Percentiles rank a stretch among this genome's conserved stretches.
Conservation (phyloP, 148 eudicot genomes). For the Camellia lanceoleosa region DNA sequence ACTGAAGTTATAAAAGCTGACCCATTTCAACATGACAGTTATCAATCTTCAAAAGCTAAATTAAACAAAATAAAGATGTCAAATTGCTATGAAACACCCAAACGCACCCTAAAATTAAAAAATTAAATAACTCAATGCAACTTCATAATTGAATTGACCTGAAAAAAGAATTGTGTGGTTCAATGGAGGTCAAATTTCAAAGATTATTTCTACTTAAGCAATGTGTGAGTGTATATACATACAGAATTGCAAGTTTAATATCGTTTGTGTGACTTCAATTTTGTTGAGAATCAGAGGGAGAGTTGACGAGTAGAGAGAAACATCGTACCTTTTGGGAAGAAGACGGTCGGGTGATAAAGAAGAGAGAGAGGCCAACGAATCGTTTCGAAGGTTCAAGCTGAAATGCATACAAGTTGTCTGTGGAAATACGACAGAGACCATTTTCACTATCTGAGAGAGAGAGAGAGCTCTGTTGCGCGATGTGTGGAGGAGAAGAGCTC, state of each 20-base stretch:
- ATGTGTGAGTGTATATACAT: not conserved
- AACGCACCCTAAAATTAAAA: not conserved
- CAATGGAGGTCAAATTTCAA: not conserved
- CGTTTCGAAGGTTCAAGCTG: conserved; percentile 8
- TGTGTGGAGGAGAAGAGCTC: not conserved
- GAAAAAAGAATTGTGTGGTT: not conserved
- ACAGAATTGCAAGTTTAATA: not conserved
- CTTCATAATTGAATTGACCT: not conserved
- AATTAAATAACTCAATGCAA: not conserved
- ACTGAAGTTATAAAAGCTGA: not conserved
- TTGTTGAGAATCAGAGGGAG: not conserved
- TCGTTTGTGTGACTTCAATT: not conserved
- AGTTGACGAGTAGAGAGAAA: not conserved
- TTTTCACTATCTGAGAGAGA: not conserved
- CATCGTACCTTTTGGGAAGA: conserved; percentile 27
- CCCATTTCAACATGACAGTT: too few species aligned
- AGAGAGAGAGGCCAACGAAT: conserved; percentile 26
- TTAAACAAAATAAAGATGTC: not conserved
- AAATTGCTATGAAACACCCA: not conserved
- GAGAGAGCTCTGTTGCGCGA: not conserved
- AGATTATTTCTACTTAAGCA: not conserved
- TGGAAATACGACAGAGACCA: conserved; percentile 20
- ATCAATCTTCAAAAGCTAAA: not conserved
- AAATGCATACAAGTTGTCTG: conserved; percentile 13
- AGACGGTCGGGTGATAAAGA: conserved; percentile 27